Conservation (phyloP, 768 basidiomycete species). For the Phylloporus rhodoxanthus region DNA sequence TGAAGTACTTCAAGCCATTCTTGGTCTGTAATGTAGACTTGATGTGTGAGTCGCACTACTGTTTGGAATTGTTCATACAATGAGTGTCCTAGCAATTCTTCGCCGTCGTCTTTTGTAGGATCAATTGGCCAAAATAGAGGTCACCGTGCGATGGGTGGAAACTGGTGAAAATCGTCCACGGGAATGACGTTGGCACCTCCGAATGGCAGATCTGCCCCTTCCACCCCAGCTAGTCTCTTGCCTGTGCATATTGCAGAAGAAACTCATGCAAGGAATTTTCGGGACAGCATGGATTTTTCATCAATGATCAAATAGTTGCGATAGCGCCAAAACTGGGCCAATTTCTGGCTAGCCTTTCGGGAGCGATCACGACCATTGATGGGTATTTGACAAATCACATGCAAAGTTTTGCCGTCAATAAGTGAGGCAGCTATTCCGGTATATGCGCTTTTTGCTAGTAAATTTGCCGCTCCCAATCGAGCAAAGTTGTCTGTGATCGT, state of each 20-base stretch:
- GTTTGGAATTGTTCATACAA: background rate
- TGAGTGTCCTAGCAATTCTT: background rate
- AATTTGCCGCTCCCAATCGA: background rate
- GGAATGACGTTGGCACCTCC: background rate
- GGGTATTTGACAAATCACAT: background rate
- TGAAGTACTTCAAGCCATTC: background rate
- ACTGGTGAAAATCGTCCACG: background rate
- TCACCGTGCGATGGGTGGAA: background rate
- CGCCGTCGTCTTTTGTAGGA: background rate
- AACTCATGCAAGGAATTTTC: background rate
- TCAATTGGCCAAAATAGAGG: background rate
- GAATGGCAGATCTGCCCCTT: no score
- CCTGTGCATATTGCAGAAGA: background rate
- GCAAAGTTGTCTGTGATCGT: background rate
- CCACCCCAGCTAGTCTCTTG: background rate
- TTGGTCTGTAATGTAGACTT: background rate
- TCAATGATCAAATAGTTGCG: background rate
- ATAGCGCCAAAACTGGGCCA: background rate
- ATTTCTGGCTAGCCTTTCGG: background rate
- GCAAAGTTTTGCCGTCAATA: background rate
- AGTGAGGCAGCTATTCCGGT: background rate
- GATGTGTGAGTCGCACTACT: background rate
- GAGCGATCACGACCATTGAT: background rate
- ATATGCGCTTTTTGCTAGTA: background rate
- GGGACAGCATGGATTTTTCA: background rate